Evolutionary conservation across 2,329 filamentous ascomycete species (phyloP), one percentile per base, ranked within the genome.

Genomic region (Fusarium hostae): DNA sequence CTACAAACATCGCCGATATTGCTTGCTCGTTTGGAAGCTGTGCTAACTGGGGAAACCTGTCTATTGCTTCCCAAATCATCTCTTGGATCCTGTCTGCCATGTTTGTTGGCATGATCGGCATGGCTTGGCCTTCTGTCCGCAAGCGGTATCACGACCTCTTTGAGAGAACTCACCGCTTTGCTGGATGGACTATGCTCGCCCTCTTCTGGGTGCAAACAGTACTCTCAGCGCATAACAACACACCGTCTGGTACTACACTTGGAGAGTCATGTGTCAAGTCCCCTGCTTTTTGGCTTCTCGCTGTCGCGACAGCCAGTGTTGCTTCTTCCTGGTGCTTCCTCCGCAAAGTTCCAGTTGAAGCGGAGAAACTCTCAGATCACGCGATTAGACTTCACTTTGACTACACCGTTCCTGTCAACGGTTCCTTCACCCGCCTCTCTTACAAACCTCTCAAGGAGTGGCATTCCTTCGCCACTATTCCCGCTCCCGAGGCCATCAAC

Each of bases 391-490:
- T 96, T 30, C 88, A 91, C 77, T 92, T 94, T 76, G 83, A 86
- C 76, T 90, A 92, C 79, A 86, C 87, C 9, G 84, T 87, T 10
- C 88, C 89, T 8, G 84, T 86, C 59, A 82, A 82, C 47, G 81
- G 81, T 11, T 81, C 77, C n/a, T 83, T 83, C 54, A 81, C 81
- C 11, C 88, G 90, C 34, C 81, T 94, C 7, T 87, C 91, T 5
- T 85, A 87, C 55, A 83, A 84, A 8, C 91, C 92, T 0, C 83
- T 93, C 20, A 82, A 86, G 16, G 92, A 95, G 80, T 93, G 91
- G 86, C 92, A 94, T 80, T 88, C 90, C 1, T 94, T 94, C 76
- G 92, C 92, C 51, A 91, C 90, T 2, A 92, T 94, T 66, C 90
- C 91, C 2, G 86, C 89, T 65, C 85, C 87, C 3, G 78, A 82